Evolutionary conservation across 495 filamentous ascomycete genomes (phyloP).

Genomic region (Neurospora intermedia): DNA sequence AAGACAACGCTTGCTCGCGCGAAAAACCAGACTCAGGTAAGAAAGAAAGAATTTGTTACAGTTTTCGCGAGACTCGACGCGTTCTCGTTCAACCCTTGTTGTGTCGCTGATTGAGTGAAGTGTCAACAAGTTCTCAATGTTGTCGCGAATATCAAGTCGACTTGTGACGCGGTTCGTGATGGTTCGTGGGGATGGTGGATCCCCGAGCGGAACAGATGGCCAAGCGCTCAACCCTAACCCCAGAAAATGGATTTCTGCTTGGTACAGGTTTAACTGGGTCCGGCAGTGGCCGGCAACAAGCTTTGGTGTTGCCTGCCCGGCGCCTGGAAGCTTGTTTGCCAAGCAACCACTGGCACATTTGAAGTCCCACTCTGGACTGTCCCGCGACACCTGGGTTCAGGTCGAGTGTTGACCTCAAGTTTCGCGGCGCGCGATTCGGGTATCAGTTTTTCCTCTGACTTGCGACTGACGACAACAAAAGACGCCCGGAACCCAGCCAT

Average conservation of each 20-base stretch:
- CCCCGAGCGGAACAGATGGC: background rate
- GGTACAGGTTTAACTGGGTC: background rate
- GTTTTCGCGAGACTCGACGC: too few species aligned
- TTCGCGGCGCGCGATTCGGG: slow-evolving; percentile 3
- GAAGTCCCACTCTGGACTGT: background rate
- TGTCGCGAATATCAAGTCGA: background rate
- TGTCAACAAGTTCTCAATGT: background rate
- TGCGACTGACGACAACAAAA: slow-evolving; percentile 2
- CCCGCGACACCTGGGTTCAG: slow-evolving; percentile 5
- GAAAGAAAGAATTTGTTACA: too few species aligned
- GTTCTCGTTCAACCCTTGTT: background rate
- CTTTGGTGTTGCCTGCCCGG: background rate
- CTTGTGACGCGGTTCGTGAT: background rate
- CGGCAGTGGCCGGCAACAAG: background rate
- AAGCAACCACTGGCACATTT: background rate
- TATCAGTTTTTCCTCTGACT: slow-evolving; percentile 4
- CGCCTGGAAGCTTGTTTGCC: background rate
- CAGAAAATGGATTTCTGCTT: background rate
- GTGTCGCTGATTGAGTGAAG: background rate
- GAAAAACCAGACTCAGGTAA: background rate
- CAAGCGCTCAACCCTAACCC: background rate
- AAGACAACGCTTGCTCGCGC: background rate
- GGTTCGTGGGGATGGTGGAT: background rate
- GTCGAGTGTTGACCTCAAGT: slow-evolving; percentile 9
- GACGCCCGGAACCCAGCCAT: background rate